These are phyloP conservation scores for Petasospora fabianii DNA, from an alignment of 1,139 yeast genomes.

Conservation along the genomic window DNA sequence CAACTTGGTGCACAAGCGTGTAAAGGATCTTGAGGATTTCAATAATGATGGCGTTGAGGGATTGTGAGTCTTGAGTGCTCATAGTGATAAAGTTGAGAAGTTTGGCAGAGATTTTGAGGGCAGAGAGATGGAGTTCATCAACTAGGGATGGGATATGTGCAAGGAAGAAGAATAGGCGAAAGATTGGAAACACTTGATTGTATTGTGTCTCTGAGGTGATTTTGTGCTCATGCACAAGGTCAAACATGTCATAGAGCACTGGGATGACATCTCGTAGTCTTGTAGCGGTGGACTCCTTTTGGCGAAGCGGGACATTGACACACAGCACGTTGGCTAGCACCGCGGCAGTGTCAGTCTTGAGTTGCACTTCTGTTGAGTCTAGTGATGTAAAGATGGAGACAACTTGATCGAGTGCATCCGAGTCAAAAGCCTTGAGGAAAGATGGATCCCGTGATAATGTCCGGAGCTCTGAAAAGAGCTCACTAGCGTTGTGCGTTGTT, in stretches of 20 bases:
- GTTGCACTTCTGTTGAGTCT: conserved; percentile 4
- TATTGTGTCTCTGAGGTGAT: conserved; percentile 25
- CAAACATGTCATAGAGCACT: conserved; percentile 15
- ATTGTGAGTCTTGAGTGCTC: conserved; percentile 19
- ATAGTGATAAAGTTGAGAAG: conserved; percentile 25
- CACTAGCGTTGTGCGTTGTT: conserved; percentile 1
- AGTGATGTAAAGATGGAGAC: conserved; percentile 12
- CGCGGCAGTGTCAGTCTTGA: conserved; percentile 21
- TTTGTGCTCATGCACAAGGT: conserved; percentile 25
- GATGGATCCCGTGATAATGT: conserved; percentile 14
- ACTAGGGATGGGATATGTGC: conserved; percentile 24
- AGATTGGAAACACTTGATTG: conserved; percentile 26
- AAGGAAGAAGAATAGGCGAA: conserved; percentile 24
- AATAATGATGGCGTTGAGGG: conserved; percentile 24
- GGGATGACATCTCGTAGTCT: conserved; percentile 12
- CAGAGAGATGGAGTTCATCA: conserved; percentile 14
- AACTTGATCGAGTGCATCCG: conserved; percentile 8
- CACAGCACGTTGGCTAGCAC: conserved; percentile 22
- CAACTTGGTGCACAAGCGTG: conserved; percentile 24
- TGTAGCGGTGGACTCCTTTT: conserved; percentile 1
- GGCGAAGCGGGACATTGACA: conserved; percentile 18
- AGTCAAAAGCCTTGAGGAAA: conserved; percentile 17
- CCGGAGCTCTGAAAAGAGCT: conserved; percentile 12
- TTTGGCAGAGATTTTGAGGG: conserved; percentile 23
- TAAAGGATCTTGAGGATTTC: conserved; percentile 27